Conservation (phyloP, 805 yeast genomes). For the Metschnikowia rubicola region DNA sequence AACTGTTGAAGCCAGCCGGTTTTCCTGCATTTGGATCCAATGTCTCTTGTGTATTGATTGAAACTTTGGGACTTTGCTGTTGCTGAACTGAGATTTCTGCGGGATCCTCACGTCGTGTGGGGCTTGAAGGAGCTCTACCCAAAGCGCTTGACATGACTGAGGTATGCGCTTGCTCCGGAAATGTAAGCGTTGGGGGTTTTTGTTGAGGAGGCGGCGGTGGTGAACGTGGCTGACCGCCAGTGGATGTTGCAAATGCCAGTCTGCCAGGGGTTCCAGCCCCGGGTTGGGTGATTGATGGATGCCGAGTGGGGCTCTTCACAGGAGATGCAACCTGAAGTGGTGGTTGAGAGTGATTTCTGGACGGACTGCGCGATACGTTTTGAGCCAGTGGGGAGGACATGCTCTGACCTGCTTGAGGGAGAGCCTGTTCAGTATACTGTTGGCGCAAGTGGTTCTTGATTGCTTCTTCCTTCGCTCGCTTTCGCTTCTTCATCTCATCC, state of each 20-base stretch:
- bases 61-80: slow-evolving; percentile 26
- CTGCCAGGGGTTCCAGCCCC: background rate
- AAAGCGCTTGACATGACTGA: slow-evolving; percentile 19
- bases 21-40: slow-evolving; percentile 32
- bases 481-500: slow-evolving; percentile 75
- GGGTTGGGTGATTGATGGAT: background rate
- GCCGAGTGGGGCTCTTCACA: background rate
- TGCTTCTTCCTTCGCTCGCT: slow-evolving; percentile 54
- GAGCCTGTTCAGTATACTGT: slow-evolving; percentile 12
- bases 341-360: background rate
- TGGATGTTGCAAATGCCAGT: background rate
- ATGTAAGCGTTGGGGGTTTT: slow-evolving; percentile 8
- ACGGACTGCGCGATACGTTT: slow-evolving; percentile 1
- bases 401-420: background rate
- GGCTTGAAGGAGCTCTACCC: slow-evolving; percentile 14
- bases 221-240: slow-evolving; percentile 4
- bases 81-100: slow-evolving; percentile 17
- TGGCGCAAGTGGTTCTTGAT: slow-evolving; percentile 28
- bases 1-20: slow-evolving; percentile 31
- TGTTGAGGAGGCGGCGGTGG: slow-evolving; percentile 9
- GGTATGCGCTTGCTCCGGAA: slow-evolving; percentile 42
- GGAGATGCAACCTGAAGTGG: background rate
- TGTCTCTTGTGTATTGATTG: slow-evolving; percentile 22
- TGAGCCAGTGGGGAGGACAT: slow-evolving; percentile 28
- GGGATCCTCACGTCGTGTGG: slow-evolving; percentile 10